Evolutionary conservation across 352 stramenopile species (phyloP).

Genomic region (Globisporangium paroecandrum): DNA sequence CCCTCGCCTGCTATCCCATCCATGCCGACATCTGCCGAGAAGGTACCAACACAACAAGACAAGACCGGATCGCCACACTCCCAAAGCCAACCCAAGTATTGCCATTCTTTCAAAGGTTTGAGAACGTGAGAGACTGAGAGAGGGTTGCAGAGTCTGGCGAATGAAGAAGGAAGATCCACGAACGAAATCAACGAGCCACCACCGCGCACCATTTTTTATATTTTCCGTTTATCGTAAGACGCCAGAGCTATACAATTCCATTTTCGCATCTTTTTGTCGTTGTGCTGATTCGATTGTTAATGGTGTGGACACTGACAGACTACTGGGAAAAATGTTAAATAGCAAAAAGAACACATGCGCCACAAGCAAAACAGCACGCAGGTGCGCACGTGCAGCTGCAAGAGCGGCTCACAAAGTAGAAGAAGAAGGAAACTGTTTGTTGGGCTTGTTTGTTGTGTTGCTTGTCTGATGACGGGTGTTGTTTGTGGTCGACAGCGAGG

Average conservation of each 20-base stretch:
- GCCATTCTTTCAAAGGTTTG: neutral
- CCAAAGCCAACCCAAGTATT: neutral
- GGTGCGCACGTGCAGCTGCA: neutral
- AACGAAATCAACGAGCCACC: neutral
- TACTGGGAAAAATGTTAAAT: conserved; percentile 12
- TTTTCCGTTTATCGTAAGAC: neutral
- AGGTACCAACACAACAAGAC: neutral
- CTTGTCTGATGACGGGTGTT: neutral
- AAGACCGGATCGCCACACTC: neutral
- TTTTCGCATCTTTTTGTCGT: neutral
- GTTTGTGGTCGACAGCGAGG: neutral
- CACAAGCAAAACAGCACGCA: neutral
- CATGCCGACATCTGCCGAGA: neutral
- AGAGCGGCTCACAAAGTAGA: neutral
- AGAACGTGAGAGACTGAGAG: neutral
- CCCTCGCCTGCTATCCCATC: neutral
- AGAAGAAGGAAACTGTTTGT: conserved; percentile 1
- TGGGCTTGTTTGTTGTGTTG: neutral
- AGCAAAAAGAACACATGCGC: conserved; percentile 9
- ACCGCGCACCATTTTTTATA: neutral
- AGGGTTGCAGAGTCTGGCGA: neutral
- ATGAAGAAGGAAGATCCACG: neutral
- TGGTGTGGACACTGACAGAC: neutral
- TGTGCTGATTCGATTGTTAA: neutral
- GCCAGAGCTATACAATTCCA: neutral